A percentile compares a stretch with the other conserved stretches of the same genome.
Evolutionary conservation across 192 early-diverging fungal species (phyloP).

Genomic region (Geosiphon pyriformis): DNA sequence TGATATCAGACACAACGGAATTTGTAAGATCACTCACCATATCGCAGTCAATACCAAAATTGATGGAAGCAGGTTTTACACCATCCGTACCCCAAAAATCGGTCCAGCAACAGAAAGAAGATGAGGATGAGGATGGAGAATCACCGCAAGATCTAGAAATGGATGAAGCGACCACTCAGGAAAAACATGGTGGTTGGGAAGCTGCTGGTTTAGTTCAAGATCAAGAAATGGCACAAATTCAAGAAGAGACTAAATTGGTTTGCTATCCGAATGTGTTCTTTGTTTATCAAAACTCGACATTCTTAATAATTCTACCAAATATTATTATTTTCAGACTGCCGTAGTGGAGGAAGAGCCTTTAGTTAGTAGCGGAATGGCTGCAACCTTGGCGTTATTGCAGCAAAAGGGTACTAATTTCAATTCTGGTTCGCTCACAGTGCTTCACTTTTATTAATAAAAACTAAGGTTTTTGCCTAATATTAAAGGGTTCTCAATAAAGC

Average conservation of each 20-base stretch:
- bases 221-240: slow-evolving; percentile 20
- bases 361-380: slow-evolving; percentile 71
- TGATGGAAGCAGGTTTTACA: slow-evolving; percentile 7
- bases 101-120: slow-evolving; percentile 23
- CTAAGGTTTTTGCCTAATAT: no score
- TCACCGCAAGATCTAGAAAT: slow-evolving; percentile 29
- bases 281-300: no score
- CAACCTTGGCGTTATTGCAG: slow-evolving; percentile 73
- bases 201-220: slow-evolving; percentile 18
- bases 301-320: no score
- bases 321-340: slow-evolving; percentile 22
- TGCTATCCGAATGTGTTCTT: no score
- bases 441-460: no score
- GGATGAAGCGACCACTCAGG: slow-evolving; percentile 18
- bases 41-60: slow-evolving; percentile 28
- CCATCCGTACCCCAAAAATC: background rate
- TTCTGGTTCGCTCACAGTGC: no score
- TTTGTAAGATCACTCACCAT: slow-evolving; percentile 68
- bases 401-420: slow-evolving; percentile 65
- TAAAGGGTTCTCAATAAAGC: slow-evolving; percentile 32
- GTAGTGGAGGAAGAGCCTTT: slow-evolving; percentile 69
- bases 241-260: slow-evolving; percentile 29
- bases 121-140: slow-evolving; percentile 21
- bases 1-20: slow-evolving; percentile 84
- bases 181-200: slow-evolving; percentile 27